Evolutionary conservation across 2,329 filamentous ascomycete species (phyloP).

Genomic region (Penicillium sumatraense): DNA sequence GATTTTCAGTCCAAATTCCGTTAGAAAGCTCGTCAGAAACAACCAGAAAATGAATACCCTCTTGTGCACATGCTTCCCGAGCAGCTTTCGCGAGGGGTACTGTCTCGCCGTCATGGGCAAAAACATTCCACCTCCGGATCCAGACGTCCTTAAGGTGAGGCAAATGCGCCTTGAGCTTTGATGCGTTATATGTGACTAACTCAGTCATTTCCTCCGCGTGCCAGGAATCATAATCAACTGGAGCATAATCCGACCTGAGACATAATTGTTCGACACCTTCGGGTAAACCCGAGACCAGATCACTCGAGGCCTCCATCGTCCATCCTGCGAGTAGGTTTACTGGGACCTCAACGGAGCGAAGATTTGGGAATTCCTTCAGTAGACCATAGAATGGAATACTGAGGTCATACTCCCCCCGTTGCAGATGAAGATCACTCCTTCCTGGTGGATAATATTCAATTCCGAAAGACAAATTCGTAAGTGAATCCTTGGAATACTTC

Average conservation of each 20-base stretch:
- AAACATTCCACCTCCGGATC: neutral
- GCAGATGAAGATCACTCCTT: neutral
- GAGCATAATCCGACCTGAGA: slow-evolving; percentile 8
- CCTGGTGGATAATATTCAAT: slow-evolving; percentile 10
- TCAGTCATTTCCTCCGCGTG: neutral
- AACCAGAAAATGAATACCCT: slow-evolving; percentile 9
- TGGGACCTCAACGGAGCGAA: slow-evolving; percentile 6
- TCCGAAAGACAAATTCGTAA: slow-evolving; percentile 9
- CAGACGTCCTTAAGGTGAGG: slow-evolving; percentile 3
- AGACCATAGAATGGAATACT: slow-evolving; percentile 9
- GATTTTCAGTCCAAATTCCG: slow-evolving; percentile 9
- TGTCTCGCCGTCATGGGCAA: neutral
- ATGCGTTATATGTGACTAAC: slow-evolving; percentile 7
- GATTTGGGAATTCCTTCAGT: slow-evolving; percentile 6
- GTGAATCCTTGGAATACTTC: slow-evolving; percentile 1
- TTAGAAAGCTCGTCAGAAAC: slow-evolving; percentile 9
- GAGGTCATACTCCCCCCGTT: slow-evolving; percentile 6
- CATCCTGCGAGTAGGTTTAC: slow-evolving; percentile 9
- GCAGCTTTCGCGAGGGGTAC: neutral
- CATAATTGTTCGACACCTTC: slow-evolving; percentile 8
- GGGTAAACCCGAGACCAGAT: slow-evolving; percentile 6
- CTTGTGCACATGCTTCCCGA: slow-evolving; percentile 8
- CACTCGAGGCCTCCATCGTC: slow-evolving; percentile 3
- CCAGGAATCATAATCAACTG: slow-evolving; percentile 2
- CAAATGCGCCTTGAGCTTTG: slow-evolving; percentile 4